A percentile compares a stretch with the other conserved stretches of the same genome.
Conservation (phyloP, 192 early-diverging fungal species). For the Rhizophagus clarus region DNA sequence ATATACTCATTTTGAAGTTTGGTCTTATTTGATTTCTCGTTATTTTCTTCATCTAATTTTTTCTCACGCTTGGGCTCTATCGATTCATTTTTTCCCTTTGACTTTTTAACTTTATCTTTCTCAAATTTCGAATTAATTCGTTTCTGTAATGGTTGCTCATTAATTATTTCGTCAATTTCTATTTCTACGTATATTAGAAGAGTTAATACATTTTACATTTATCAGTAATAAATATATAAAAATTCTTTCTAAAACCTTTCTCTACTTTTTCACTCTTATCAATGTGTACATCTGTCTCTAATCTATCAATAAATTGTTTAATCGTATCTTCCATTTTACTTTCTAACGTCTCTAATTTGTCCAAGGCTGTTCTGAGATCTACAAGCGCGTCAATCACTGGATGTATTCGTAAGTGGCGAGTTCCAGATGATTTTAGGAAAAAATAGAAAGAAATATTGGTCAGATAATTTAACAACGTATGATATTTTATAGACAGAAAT, state of each 20-base stretch:
- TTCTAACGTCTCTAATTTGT: conserved; percentile 69
- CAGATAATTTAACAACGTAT: conserved; percentile 70
- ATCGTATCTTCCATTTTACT: conserved; percentile 55
- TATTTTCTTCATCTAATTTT: not conserved
- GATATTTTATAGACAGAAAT: conserved; percentile 45
- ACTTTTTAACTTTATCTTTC: not conserved
- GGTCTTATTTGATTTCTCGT: not conserved
- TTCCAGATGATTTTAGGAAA: conserved; percentile 60
- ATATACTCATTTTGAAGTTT: not conserved
- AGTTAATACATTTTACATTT: not conserved
- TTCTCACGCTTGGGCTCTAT: not conserved
- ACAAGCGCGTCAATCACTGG: conserved; percentile 84
- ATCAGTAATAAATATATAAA: not conserved
- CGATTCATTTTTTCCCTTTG: not conserved
- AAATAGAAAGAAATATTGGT: conserved; percentile 92
- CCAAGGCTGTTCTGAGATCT: conserved; percentile 70
- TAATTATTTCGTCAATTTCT: not conserved
- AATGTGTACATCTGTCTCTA: conserved; percentile 24
- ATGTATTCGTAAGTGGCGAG: conserved; percentile 67
- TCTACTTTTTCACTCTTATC: conserved; percentile 27
- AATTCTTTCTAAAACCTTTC: not conserved
- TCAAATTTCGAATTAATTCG: not conserved
- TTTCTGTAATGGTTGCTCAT: not conserved
- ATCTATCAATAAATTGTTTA: conserved; percentile 46
- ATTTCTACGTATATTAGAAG: not conserved